These are phyloP conservation scores for Cladophialophora exuberans DNA, from an alignment of 2,329 filamentous ascomycete genomes.

Conservation along the genomic window DNA sequence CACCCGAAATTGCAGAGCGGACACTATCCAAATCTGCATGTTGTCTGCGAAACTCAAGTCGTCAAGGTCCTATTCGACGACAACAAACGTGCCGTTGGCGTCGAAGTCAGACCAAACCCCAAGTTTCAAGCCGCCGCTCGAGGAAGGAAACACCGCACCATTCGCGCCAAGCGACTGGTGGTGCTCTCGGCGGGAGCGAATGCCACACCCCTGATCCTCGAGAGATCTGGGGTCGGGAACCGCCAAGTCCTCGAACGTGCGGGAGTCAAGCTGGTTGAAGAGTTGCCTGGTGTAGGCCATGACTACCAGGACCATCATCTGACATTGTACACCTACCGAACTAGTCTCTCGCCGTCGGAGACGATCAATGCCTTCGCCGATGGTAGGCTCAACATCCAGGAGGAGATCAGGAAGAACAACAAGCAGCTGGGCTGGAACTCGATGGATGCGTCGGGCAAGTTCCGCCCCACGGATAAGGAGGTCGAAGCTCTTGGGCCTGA, in stretches of 20 bases:
- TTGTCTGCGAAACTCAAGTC: conserved; percentile 62
- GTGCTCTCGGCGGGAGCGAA: conserved; percentile 62
- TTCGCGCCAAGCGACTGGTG: conserved; percentile 58
- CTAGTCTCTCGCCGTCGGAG: conserved; percentile 49
- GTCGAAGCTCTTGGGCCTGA: conserved; percentile 56
- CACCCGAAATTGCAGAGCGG: conserved; percentile 56
- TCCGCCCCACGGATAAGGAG: conserved; percentile 59
- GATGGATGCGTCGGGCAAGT: conserved; percentile 59
- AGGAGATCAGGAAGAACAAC: conserved; percentile 26
- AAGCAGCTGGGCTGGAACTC: conserved; percentile 60
- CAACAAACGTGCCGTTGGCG: conserved; percentile 58
- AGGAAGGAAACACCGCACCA: conserved; percentile 30
- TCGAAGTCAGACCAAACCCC: conserved; percentile 58
- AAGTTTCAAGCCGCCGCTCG: conserved; percentile 40
- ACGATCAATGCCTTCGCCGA: conserved; percentile 59
- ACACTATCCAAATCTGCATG: conserved; percentile 61
- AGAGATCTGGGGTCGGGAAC: conserved; percentile 64
- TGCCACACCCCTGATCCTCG: conserved; percentile 60
- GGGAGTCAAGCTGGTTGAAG: conserved; percentile 48
- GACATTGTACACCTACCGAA: conserved; percentile 57
- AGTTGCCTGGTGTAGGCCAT: conserved; percentile 51
- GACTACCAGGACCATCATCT: conserved; percentile 61
- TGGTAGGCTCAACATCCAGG: conserved; percentile 50
- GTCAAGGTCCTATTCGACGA: conserved; percentile 58
- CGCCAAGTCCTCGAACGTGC: conserved; percentile 45